Evolutionary conservation across 192 early-diverging fungal species (phyloP).

Genomic region (Phycomyces blakesleeanus): DNA sequence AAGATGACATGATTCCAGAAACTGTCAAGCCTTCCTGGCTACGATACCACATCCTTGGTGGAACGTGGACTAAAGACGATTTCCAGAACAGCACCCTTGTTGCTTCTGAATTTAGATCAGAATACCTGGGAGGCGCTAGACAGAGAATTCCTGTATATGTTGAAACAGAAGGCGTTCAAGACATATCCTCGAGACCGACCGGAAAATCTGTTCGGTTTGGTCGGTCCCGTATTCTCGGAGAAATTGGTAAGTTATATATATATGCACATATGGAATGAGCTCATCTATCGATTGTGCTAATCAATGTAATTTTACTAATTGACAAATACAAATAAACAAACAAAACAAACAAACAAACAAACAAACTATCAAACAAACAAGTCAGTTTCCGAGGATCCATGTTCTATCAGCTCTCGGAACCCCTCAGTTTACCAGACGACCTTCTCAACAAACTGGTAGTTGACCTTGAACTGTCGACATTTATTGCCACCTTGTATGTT

Average conservation of each 20-base stretch:
- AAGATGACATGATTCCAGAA: slow-evolving; percentile 41
- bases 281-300: too few relatives aligned
- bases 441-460: slow-evolving; percentile 20
- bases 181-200: neutral
- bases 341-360: neutral
- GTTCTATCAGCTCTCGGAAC: slow-evolving; percentile 28
- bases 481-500: slow-evolving; percentile 30
- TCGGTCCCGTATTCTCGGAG: slow-evolving; percentile 20
- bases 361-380: neutral
- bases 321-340: too few relatives aligned
- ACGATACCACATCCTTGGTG: slow-evolving; percentile 63
- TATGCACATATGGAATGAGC: neutral
- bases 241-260: slow-evolving; percentile 2
- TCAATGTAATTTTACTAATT: too few relatives aligned
- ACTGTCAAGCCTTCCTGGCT: slow-evolving; percentile 44
- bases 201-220: slow-evolving; percentile 29
- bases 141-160: slow-evolving; percentile 22
- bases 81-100: slow-evolving; percentile 48
- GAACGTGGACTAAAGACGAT: slow-evolving; percentile 36
- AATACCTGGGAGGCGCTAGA: slow-evolving; percentile 1
- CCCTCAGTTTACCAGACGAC: slow-evolving; percentile 17
- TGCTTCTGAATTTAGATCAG: slow-evolving; percentile 43
- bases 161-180: slow-evolving; percentile 7
- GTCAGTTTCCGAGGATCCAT: slow-evolving; percentile 13
- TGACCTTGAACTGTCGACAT: slow-evolving; percentile 32